Evolutionary conservation across 1,139 yeast species (phyloP).

Genomic region (Geotrichum carabidarum): DNA sequence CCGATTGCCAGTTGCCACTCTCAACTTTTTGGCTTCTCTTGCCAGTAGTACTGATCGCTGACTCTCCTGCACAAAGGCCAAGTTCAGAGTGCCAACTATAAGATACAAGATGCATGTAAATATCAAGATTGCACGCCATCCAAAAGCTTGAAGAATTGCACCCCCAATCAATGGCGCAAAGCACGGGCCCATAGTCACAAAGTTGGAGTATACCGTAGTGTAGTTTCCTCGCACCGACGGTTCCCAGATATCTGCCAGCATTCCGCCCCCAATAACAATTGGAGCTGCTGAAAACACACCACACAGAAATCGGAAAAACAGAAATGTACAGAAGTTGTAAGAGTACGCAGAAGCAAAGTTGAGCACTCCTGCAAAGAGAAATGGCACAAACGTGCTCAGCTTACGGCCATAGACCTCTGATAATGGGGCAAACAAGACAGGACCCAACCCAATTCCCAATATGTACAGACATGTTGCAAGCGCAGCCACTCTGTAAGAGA

Average conservation of each 20-base stretch:
- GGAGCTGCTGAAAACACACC: conserved; percentile 75
- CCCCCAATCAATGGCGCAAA: conserved; percentile 68
- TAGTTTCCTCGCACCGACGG: conserved; percentile 65
- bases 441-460: conserved; percentile 72
- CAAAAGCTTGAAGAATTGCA: conserved; percentile 42
- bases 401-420: conserved; percentile 75
- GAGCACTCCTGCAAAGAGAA: conserved; percentile 45
- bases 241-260: conserved; percentile 63
- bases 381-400: conserved; percentile 59
- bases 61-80: conserved; percentile 60
- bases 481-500: conserved; percentile 56
- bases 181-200: conserved; percentile 71
- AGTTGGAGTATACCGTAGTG: conserved; percentile 60
- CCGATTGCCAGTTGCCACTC: conserved; percentile 57
- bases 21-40: conserved; percentile 50
- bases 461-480: conserved; percentile 65
- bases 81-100: conserved; percentile 46
- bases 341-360: conserved; percentile 55
- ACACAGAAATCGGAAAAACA: conserved; percentile 62
- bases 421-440: conserved; percentile 71
- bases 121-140: conserved; percentile 58
- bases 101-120: conserved; percentile 64
- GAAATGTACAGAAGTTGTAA: conserved; percentile 55
- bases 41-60: conserved; percentile 63
- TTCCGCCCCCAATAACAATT: conserved; percentile 73